A percentile compares a stretch with the other conserved stretches of the same genome.
These are phyloP conservation scores for Halenospora varia DNA, from an alignment of 495 filamentous ascomycete species.

Conservation along the genomic window DNA sequence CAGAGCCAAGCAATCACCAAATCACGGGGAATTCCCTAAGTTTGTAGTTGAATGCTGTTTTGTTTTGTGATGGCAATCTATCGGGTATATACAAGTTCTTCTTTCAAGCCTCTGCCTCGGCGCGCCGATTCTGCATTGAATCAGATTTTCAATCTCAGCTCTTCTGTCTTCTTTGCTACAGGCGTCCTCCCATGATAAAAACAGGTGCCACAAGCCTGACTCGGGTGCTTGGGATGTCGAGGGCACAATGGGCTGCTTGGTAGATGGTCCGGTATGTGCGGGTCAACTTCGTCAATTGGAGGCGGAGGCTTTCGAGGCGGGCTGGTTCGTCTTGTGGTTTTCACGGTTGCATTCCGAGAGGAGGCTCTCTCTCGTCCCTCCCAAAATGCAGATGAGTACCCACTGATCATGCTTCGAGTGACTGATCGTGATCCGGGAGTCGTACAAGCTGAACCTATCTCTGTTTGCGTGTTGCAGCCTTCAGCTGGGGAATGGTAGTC, in stretches of 20 bases:
- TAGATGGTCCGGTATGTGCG: conserved; percentile 58
- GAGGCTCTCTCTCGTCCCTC: neutral
- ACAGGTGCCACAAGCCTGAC: conserved; percentile 52
- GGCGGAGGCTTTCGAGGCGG: neutral
- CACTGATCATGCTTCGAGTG: conserved; percentile 2
- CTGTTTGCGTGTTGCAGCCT: neutral
- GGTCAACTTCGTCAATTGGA: neutral
- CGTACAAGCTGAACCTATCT: neutral
- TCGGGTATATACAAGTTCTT: too few relatives aligned
- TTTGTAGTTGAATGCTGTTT: too few relatives aligned
- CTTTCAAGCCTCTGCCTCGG: too few relatives aligned
- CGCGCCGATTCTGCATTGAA: too few relatives aligned
- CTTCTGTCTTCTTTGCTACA: too few relatives aligned
- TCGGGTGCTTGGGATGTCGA: conserved; percentile 48
- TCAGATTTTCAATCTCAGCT: too few relatives aligned
- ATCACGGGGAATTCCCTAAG: too few relatives aligned
- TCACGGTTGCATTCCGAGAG: neutral
- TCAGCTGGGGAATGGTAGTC: conserved; percentile 30
- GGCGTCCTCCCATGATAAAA: conserved; percentile 35
- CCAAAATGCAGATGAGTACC: neutral
- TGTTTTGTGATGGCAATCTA: too few relatives aligned
- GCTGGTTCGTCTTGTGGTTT: too few relatives aligned
- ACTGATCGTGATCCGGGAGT: neutral
- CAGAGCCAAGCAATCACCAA: too few relatives aligned
- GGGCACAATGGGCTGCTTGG: conserved; percentile 63